Base-by-base conservation (phyloP, 805 yeast species). In the Yarrowia sp. region DNA sequence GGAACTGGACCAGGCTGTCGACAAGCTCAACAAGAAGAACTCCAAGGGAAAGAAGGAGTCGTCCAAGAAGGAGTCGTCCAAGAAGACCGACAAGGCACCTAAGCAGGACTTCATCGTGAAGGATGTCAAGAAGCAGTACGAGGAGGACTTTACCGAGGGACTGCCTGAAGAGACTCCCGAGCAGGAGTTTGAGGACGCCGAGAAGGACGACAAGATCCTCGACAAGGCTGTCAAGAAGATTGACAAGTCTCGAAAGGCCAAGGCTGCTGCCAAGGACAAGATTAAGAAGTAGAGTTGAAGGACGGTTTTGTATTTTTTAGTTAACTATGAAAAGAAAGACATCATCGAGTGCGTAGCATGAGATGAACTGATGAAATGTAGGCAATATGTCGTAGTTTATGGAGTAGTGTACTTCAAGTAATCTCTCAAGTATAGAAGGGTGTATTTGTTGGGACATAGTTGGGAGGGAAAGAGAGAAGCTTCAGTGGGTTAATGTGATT, bases 131-230 rank as follows among this genome's bases (percentile, higher is more conserved):
- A 48, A 63, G 58, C 67, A 63, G 42, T 32, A 32, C 59, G 22
- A 48, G 48, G 58, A 38, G 46, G 43, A 63, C 40, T 45, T 45
- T 19, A 45, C 42, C 15, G 52, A 49, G 12, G 53, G 32, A 5
- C 36, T 32, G 36, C 22, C 58, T n/a, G 16, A 53, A 14, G 16
- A 38, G 45, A 38, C 64, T 26, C 16, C 40, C 12, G 22, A 5
- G 3, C 61, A 66, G 26, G 49, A 69, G 36, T 35, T 48, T 22
- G 56, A 67, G 41, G 52, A 69, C 8, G 48, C 64, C n/a, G 56
- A 70, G 45, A 58, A 71, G 59, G 43, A 59, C 32, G 70, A 71
- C 53, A 64, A 66, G 38, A 40, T 19, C 1, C 56, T 38, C 5
- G 53, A 63, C 42, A 45, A 48, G 59, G 53, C 61, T 22, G 52